Evolutionary conservation across 202 grass and related monocot species (phyloP).

Genomic region (Alloteropsis angusta): DNA sequence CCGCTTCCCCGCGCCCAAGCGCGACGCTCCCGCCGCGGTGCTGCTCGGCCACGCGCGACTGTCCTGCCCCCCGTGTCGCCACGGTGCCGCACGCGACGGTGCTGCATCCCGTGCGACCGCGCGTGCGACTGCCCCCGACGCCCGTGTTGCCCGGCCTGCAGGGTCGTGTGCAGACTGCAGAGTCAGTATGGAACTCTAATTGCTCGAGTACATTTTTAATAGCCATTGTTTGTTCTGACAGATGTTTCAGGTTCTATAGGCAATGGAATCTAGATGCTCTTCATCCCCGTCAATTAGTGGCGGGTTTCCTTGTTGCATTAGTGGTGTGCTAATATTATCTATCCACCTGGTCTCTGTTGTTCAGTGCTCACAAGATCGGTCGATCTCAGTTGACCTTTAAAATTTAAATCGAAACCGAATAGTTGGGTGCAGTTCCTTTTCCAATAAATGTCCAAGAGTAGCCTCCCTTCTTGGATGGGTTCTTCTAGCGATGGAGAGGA

Average conservation of each 20-base stretch:
- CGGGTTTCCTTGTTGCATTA: background rate
- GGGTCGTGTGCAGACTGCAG: no score
- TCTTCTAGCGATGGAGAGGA: constrained; percentile 30
- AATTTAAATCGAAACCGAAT: background rate
- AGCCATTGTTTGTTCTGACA: background rate
- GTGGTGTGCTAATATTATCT: background rate
- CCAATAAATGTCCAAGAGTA: constrained; percentile 38
- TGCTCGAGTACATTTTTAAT: background rate
- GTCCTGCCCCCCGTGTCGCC: no score
- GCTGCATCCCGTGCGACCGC: no score
- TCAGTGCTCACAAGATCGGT: background rate
- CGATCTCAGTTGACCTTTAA: background rate
- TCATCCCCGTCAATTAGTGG: no score
- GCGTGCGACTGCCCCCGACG: no score
- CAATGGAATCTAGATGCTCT: no score
- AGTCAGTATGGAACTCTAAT: background rate
- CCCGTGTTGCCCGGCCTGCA: no score
- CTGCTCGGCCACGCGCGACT: no score
- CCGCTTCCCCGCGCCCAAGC: no score
- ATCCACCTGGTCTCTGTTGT: background rate
- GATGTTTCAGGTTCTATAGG: no score
- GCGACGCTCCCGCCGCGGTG: no score
- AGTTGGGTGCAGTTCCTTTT: background rate
- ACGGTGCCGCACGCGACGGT: no score
- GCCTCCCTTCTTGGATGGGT: constrained; percentile 51